A percentile compares a stretch with the other conserved stretches of the same genome.
Evolutionary conservation across 768 basidiomycete species (phyloP).

Genomic region (Phanerochaete sordida): DNA sequence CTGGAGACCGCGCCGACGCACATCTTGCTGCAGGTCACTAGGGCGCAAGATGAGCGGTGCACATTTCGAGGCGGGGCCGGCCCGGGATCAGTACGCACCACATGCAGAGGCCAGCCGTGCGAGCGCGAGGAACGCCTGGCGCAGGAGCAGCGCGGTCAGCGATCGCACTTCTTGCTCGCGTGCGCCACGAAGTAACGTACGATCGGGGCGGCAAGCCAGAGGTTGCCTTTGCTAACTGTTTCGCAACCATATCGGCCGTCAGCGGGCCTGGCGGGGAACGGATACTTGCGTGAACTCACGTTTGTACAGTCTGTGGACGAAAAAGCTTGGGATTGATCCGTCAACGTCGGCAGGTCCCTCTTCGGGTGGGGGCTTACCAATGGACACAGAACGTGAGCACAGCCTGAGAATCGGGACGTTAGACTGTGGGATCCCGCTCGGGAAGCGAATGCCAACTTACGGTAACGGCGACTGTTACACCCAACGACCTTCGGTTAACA

Average conservation of each 20-base stretch:
- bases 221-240: constrained; percentile 22
- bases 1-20: not conserved
- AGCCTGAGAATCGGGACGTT: constrained; percentile 16
- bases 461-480: constrained; percentile 19
- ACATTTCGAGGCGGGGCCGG: not conserved
- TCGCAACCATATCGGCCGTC: not conserved
- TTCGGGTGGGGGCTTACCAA: constrained; percentile 15
- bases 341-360: not conserved
- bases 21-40: constrained; percentile 10
- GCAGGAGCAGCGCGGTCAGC: not conserved
- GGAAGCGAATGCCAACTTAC: constrained; percentile 9
- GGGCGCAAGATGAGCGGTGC: not conserved
- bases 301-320: constrained; percentile 21
- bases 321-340: constrained; percentile 19
- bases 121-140: constrained; percentile 7
- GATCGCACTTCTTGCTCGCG: not conserved
- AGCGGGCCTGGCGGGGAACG: not conserved
- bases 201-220: constrained; percentile 8
- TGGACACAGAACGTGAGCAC: constrained; percentile 24
- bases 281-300: constrained; percentile 9
- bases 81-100: not conserved
- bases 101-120: constrained; percentile 9
- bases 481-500: constrained; percentile 3
- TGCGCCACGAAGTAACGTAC: not conserved
- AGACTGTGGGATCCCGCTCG: not conserved